phyloP scores from a whole-genome alignment of 441 rosid species.

The Mallotus japonicus region DNA sequence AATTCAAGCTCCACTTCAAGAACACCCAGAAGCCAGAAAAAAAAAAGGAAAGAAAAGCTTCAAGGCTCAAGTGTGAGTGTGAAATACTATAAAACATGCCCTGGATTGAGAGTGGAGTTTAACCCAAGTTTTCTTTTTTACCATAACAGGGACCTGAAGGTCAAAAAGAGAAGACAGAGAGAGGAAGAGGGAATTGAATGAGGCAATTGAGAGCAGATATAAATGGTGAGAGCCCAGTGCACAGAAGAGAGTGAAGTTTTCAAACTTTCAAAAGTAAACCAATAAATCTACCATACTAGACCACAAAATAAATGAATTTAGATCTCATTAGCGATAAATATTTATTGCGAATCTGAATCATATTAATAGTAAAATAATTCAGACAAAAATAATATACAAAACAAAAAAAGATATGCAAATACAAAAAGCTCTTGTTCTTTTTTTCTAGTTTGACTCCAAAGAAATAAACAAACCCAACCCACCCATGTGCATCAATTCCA shows the following conservation, averaged over 20 bases:
- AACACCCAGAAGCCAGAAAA: slow-evolving; percentile 13
- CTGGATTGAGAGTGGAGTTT: not conserved
- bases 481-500: slow-evolving; percentile 25
- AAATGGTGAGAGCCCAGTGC: slow-evolving; percentile 23
- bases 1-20: slow-evolving; percentile 12
- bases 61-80: not conserved
- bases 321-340: slow-evolving; percentile 18
- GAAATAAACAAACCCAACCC: not conserved
- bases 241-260: slow-evolving; percentile 21
- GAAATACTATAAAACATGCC: not conserved
- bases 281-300: slow-evolving; percentile 30
- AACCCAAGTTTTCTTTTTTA: not conserved
- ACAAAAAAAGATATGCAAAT: not conserved
- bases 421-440: slow-evolving; percentile 4
- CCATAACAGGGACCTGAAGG: slow-evolving; percentile 25
- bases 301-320: slow-evolving; percentile 31
- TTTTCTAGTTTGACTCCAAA: slow-evolving; percentile 37
- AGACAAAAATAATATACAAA: not conserved
- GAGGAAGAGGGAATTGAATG: slow-evolving; percentile 22
- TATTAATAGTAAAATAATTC: not conserved
- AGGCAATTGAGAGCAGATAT: slow-evolving; percentile 22
- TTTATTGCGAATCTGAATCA: slow-evolving; percentile 2
- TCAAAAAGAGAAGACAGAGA: slow-evolving; percentile 22
- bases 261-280: slow-evolving; percentile 21
- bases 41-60: no score